These are phyloP conservation scores for Erodium maritimum DNA, from an alignment of 345 rosid species.

Conservation along the genomic window DNA sequence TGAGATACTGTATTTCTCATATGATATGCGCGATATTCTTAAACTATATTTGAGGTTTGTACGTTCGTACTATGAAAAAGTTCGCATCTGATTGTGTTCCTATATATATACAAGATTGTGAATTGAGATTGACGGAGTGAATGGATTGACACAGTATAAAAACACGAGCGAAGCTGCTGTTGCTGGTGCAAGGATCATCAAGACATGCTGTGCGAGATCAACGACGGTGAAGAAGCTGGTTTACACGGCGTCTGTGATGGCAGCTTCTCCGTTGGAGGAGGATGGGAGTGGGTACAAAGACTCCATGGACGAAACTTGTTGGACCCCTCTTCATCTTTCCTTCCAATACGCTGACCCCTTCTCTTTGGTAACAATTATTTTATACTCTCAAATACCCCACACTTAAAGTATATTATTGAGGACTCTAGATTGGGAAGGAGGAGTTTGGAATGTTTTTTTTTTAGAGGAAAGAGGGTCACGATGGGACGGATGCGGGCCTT, in stretches of 20 bases:
- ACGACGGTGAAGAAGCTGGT: conserved; percentile 18
- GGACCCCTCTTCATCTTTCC: conserved; percentile 20
- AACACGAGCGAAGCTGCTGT: conserved; percentile 11
- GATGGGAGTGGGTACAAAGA: conserved; percentile 15
- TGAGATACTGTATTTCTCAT: too few species aligned
- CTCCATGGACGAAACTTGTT: conserved; percentile 26
- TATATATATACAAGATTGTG: neutral
- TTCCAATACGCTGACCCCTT: neutral
- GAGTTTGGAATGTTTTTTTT: too few species aligned
- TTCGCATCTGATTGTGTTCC: too few species aligned
- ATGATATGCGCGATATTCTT: too few species aligned
- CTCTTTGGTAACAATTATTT: neutral
- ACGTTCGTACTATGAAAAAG: too few species aligned
- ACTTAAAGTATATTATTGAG: too few species aligned
- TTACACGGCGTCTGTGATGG: conserved; percentile 18
- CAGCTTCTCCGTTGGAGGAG: conserved; percentile 17
- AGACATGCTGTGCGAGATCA: conserved; percentile 12
- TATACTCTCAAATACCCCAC: too few species aligned
- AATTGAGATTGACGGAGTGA: neutral
- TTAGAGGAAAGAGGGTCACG: too few species aligned
- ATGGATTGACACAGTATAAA: conserved; percentile 4
- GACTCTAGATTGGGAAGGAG: too few species aligned
- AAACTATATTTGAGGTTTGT: too few species aligned
- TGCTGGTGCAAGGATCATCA: conserved; percentile 14
- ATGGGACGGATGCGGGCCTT: too few species aligned